These are phyloP conservation scores for Metarhizium rileyi DNA, from an alignment of 2,329 filamentous ascomycete species.

Conservation along the genomic window DNA sequence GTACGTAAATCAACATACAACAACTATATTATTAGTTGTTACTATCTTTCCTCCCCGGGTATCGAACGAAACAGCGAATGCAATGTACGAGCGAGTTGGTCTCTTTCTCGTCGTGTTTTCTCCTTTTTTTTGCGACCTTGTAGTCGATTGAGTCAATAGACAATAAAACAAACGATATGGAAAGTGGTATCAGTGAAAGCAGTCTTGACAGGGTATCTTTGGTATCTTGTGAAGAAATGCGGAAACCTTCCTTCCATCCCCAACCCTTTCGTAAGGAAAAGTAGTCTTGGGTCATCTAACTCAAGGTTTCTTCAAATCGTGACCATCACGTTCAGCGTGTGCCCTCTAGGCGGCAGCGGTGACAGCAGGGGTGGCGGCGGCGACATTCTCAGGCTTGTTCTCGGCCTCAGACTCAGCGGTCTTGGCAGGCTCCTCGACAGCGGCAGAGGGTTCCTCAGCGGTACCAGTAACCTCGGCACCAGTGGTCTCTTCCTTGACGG, in stretches of 20 bases:
- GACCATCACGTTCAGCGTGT: conserved; percentile 13
- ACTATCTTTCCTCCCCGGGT: conserved; percentile 29
- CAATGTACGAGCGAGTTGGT: conserved; percentile 15
- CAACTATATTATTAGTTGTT: conserved; percentile 36
- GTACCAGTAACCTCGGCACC: conserved; percentile 20
- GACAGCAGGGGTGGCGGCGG: conserved; percentile 35
- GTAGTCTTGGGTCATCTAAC: conserved; percentile 17
- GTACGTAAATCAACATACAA: conserved; percentile 21
- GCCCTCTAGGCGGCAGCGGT: conserved; percentile 41
- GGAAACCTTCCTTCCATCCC: conserved; percentile 40
- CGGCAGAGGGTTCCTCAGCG: conserved; percentile 18
- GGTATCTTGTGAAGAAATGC: conserved; percentile 43
- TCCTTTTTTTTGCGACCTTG: conserved; percentile 12
- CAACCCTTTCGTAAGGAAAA: conserved; percentile 30
- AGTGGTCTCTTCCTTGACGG: conserved; percentile 22
- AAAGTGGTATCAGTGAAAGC: conserved; percentile 35
- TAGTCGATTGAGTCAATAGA: conserved; percentile 9
- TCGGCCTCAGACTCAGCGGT: conserved; percentile 24
- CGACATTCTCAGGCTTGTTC: conserved; percentile 31
- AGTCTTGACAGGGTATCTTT: conserved; percentile 46
- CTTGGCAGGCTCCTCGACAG: conserved; percentile 14
- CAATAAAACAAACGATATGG: conserved; percentile 19
- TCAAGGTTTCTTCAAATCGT: conserved; percentile 15
- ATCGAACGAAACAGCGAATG: conserved; percentile 28
- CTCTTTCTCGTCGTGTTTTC: conserved; percentile 4